A percentile compares a stretch with the other conserved stretches of the same genome.
These are phyloP conservation scores for Monosporascus sp. DNA, from an alignment of 2,329 filamentous ascomycete species.

Conservation along the genomic window DNA sequence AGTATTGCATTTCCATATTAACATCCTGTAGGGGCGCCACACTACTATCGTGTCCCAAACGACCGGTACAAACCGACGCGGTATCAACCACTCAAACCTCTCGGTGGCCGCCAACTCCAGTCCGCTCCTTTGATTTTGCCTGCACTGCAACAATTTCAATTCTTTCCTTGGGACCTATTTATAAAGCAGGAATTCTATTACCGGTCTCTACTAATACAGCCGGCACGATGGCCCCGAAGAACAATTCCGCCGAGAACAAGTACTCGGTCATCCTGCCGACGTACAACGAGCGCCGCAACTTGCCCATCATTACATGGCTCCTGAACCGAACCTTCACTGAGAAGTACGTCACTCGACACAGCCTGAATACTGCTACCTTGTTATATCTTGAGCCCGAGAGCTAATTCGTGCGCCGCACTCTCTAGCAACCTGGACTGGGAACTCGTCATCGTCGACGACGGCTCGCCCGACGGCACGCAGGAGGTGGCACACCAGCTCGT, in stretches of 20 bases:
- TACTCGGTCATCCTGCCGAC: conserved; percentile 97
- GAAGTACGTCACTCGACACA: conserved; percentile 52
- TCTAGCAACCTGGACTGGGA: conserved; percentile 89
- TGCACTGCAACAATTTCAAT: no score
- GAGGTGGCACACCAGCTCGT: conserved; percentile 86
- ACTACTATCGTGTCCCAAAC: conserved; percentile 16
- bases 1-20: no score
- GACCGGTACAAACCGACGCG: conserved; percentile 7
- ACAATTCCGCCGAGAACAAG: conserved; percentile 55
- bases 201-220: not conserved
- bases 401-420: conserved; percentile 8
- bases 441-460: conserved; percentile 96
- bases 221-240: conserved; percentile 42
- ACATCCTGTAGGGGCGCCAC: no score
- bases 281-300: conserved; percentile 96
- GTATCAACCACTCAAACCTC: not conserved
- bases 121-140: conserved; percentile 12
- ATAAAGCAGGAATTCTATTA: not conserved
- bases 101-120: conserved; percentile 18
- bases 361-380: not conserved
- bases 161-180: no score
- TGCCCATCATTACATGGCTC: conserved; percentile 93
- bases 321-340: conserved; percentile 88
- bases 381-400: not conserved
- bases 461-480: conserved; percentile 92